Percentiles rank a stretch among this genome's conserved stretches.
phyloP scores from a whole-genome alignment of 768 basidiomycete species.

The Lactifluus volemus region DNA sequence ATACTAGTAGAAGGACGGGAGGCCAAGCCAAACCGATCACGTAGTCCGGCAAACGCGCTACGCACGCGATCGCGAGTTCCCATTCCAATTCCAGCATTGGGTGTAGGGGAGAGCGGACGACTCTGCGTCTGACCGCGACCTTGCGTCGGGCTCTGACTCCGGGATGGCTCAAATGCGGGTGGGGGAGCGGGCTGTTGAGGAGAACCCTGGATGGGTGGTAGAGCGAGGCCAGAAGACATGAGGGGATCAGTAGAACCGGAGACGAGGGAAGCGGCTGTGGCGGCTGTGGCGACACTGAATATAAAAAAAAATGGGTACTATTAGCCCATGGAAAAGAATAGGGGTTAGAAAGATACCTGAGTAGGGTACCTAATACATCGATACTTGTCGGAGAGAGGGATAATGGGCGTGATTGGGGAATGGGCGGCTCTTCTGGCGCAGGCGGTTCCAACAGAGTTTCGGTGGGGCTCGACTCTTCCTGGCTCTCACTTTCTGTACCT shows the following conservation, averaged over 20 bases:
- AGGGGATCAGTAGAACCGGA: conserved; percentile 62
- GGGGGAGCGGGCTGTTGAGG: neutral
- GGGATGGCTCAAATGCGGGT: neutral
- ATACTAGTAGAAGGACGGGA: neutral
- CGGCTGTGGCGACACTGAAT: conserved; percentile 76
- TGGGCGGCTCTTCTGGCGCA: conserved; percentile 2
- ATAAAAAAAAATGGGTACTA: neutral
- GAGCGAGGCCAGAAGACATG: conserved; percentile 46
- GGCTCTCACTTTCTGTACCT: conserved; percentile 2
- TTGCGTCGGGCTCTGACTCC: neutral
- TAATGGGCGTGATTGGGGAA: conserved; percentile 14
- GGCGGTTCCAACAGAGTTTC: neutral
- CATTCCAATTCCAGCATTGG: conserved; percentile 30
- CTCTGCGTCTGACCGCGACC: conserved; percentile 10
- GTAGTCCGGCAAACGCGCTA: conserved; percentile 57
- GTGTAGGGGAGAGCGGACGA: conserved; percentile 35
- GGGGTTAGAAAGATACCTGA: conserved; percentile 45
- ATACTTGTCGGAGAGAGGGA: conserved; percentile 63
- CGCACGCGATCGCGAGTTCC: conserved; percentile 39
- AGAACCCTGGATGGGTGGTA: conserved; percentile 25
- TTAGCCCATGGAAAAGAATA: neutral
- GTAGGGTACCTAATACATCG: conserved; percentile 72
- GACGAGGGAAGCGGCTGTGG: conserved; percentile 81
- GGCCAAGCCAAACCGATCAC: conserved; percentile 53
- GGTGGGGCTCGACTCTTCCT: conserved; percentile 3